Base-by-base conservation (phyloP, 1,284 basidiomycete species). In the Butyriboletus appendiculatus region DNA sequence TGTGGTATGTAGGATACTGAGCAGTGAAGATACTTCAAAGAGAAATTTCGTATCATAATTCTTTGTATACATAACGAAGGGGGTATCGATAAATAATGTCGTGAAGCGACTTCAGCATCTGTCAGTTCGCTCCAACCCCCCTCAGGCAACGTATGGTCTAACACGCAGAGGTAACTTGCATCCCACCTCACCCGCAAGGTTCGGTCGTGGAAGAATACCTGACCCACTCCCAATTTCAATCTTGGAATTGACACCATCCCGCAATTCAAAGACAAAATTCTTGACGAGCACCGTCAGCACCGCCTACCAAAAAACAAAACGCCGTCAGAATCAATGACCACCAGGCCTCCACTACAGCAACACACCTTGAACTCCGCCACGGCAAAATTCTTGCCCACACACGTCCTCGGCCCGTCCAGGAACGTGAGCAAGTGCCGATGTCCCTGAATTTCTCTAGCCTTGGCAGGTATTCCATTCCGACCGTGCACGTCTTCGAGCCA, bases 281-380 rank as follows among this genome's bases (percentile, higher is more conserved):
- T 62, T 65, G 12, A 68, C 35, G 15, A 62, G 44, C 10, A 58
- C 66, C 0, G 45, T 28, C 53, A 68, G 48, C 11, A 67, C 65
- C 24, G 39, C 35, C 65, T 65, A 6, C 20, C 16, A 11, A 18
- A 22, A 7, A 12, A 12, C 4, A 24, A 24, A 24, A 34, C 1
- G 12, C 1, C 16, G 7, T 43, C 18, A 50, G 55, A 22, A 2
- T 24, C 20, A n/a, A 4, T 15, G 3, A 1, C 20, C 11, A 18
- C 16, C n/a, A n/a, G n/a, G n/a, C 10, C 1, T 7, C 11, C 9
- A 5, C 10, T 2, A 9, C 5, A 3, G 5, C 11, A 3, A 39
- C 60, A 6, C 30, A 79, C 81, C 75, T 82, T 82, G 62, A 82
- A 74, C 57, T 79, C 77, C 0, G 70, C 62, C 12, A 77, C 48